Evolutionary conservation across 129 eudicot species (phyloP).

Genomic region (Centaurea solstitialis): DNA sequence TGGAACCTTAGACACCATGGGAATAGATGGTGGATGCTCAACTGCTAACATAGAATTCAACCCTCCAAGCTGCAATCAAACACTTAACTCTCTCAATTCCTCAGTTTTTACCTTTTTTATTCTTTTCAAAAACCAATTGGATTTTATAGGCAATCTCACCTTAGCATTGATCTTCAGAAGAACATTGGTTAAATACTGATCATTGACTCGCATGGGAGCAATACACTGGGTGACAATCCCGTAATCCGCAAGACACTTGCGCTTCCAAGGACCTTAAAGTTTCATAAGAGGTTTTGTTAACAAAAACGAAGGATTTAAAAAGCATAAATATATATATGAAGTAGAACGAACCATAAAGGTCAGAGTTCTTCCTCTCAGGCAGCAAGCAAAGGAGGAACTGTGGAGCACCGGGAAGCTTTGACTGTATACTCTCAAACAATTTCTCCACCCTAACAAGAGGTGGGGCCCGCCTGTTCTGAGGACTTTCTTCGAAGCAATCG

Average conservation of each 20-base stretch:
- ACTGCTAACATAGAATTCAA: constrained; percentile 61
- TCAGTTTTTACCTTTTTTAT: neutral
- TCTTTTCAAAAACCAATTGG: neutral
- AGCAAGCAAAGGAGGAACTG: constrained; percentile 77
- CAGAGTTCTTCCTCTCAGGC: constrained; percentile 79
- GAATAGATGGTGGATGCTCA: constrained; percentile 59
- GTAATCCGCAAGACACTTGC: constrained; percentile 58
- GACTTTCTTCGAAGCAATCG: constrained; percentile 66
- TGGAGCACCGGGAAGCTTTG: constrained; percentile 73
- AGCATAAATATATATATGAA: neutral
- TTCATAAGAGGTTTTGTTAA: constrained; percentile 1
- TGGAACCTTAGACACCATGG: constrained; percentile 68
- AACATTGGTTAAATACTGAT: constrained; percentile 64
- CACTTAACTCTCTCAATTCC: neutral
- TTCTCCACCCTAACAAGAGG: constrained; percentile 77
- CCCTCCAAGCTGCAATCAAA: constrained; percentile 74
- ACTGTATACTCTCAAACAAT: constrained; percentile 64
- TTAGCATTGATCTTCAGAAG: constrained; percentile 80
- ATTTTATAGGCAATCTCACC: constrained; percentile 28
- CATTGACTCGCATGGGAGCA: constrained; percentile 58
- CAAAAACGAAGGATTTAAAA: neutral
- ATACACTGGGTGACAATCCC: constrained; percentile 78
- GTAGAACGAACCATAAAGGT: constrained; percentile 58
- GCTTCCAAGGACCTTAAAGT: constrained; percentile 69
- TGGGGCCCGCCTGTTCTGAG: constrained; percentile 69